Evolutionary conservation across 345 rosid genomes (phyloP).

Genomic region (Moringa oleifera): DNA sequence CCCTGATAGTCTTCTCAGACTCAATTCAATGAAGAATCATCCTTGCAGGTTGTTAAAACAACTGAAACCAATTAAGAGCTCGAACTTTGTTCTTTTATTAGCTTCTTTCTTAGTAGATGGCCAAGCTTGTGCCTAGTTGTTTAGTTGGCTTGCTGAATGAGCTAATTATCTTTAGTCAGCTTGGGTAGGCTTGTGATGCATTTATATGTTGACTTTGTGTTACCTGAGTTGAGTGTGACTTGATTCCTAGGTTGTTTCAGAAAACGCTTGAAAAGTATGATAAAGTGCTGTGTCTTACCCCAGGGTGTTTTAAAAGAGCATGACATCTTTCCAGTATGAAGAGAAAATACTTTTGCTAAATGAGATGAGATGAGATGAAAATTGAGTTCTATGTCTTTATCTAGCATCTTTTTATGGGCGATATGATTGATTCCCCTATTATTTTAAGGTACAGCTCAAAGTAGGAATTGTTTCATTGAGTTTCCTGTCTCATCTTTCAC

Average conservation of each 20-base stretch:
- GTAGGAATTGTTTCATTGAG: neutral
- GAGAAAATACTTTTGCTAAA: too few species aligned
- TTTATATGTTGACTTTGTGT: neutral
- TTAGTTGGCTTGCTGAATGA: neutral
- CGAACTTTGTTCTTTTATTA: neutral
- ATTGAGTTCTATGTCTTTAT: too few species aligned
- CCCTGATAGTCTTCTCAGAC: too few species aligned
- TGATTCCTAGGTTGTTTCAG: neutral
- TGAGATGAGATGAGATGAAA: too few species aligned
- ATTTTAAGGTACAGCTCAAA: too few species aligned
- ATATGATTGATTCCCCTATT: neutral
- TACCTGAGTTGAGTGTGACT: neutral
- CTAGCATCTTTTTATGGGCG: neutral
- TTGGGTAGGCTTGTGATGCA: neutral
- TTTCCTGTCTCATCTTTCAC: neutral
- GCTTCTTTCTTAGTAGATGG: neutral
- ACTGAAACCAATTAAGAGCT: neutral
- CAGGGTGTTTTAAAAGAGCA: too few species aligned
- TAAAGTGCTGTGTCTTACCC: too few species aligned
- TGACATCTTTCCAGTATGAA: too few species aligned
- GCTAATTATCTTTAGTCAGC: neutral
- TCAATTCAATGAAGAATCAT: neutral
- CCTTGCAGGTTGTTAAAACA: neutral
- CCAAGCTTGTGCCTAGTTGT: neutral
- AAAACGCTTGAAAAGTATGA: too few species aligned